These are phyloP conservation scores for Carpinus fangiana DNA, from an alignment of 306 rosid genomes.

Conservation along the genomic window DNA sequence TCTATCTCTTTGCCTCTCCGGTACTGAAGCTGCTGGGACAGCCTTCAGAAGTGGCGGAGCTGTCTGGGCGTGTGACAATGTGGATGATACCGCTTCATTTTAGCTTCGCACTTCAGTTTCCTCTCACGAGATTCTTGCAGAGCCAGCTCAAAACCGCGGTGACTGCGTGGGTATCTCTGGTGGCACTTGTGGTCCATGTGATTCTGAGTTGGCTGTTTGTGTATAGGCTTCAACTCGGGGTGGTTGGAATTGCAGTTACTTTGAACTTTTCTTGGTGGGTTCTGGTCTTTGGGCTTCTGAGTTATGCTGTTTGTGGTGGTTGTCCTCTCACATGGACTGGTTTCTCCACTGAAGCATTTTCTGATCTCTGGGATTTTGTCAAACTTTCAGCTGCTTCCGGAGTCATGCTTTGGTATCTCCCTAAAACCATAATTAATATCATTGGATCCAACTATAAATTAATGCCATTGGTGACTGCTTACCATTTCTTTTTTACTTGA, in stretches of 20 bases:
- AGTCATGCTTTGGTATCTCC: conserved; percentile 67
- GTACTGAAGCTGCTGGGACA: conserved; percentile 60
- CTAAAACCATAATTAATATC: neutral
- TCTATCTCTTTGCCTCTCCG: conserved; percentile 58
- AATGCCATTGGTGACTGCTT: too few species aligned
- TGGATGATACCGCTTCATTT: conserved; percentile 67
- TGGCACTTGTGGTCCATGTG: conserved; percentile 46
- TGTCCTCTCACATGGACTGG: conserved; percentile 78
- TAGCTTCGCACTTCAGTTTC: conserved; percentile 65
- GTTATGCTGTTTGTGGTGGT: conserved; percentile 55
- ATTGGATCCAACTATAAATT: neutral
- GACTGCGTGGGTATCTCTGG: conserved; percentile 51
- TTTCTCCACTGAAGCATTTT: conserved; percentile 72
- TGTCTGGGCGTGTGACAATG: conserved; percentile 46
- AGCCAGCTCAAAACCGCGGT: conserved; percentile 51
- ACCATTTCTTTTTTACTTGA: neutral
- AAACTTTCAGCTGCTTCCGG: conserved; percentile 79
- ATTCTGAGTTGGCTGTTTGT: conserved; percentile 67
- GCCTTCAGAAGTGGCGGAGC: conserved; percentile 54
- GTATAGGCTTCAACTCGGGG: conserved; percentile 49
- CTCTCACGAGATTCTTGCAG: conserved; percentile 64
- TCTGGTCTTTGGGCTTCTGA: conserved; percentile 45
- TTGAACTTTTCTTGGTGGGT: conserved; percentile 68
- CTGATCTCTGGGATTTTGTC: conserved; percentile 75
- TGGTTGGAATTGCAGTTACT: conserved; percentile 57